Evolutionary conservation across 495 filamentous ascomycete genomes (phyloP).

Genomic region (Penicillium ucsense): DNA sequence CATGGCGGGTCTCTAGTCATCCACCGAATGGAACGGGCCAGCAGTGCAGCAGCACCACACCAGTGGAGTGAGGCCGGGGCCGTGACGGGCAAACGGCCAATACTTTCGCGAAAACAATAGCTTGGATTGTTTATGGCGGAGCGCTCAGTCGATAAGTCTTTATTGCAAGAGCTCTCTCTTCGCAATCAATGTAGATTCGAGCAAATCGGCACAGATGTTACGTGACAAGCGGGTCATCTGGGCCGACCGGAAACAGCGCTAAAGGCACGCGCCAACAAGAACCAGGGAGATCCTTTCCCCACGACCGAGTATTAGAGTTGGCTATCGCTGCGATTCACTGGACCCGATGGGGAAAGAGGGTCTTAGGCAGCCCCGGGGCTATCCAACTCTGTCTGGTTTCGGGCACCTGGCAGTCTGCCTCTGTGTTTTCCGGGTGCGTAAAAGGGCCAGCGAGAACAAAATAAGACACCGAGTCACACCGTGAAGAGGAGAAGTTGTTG

Average conservation of each 20-base stretch:
- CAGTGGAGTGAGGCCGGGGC: too few relatives aligned
- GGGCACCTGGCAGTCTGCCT: background rate
- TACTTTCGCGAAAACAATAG: background rate
- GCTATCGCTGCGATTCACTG: background rate
- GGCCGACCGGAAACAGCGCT: constrained; percentile 15
- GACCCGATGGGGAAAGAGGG: background rate
- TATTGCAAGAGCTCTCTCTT: background rate
- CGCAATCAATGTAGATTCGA: background rate
- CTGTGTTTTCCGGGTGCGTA: too few relatives aligned
- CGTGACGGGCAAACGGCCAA: too few relatives aligned
- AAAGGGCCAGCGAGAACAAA: too few relatives aligned
- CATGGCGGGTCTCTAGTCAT: constrained; percentile 24
- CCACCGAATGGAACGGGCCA: background rate
- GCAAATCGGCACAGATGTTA: constrained; percentile 8
- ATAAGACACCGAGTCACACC: background rate
- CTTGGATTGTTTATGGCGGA: background rate
- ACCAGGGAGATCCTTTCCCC: background rate
- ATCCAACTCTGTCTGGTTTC: background rate
- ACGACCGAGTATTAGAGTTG: background rate
- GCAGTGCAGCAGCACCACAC: background rate
- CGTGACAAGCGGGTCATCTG: constrained; percentile 18
- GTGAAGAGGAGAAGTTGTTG: background rate
- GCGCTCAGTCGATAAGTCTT: background rate
- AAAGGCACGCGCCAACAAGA: constrained; percentile 1
- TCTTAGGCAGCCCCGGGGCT: background rate